These are phyloP conservation scores for Sporobolomyces roseus DNA, from an alignment of 768 basidiomycete species.

Conservation along the genomic window DNA sequence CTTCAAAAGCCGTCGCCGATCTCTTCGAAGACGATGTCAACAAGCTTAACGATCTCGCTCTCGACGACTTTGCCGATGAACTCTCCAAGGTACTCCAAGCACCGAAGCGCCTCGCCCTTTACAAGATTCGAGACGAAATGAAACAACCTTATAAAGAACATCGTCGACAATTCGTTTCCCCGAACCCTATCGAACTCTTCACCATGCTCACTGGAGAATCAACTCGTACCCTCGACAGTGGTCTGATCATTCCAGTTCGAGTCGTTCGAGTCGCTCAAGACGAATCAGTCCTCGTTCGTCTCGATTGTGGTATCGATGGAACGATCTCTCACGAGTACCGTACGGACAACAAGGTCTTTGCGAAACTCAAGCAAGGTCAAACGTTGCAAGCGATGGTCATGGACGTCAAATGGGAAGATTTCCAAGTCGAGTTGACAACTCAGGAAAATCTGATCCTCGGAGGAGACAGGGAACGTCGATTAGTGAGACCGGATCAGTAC, in stretches of 20 bases:
- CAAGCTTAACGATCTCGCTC: conserved; percentile 81
- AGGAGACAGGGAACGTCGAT: conserved; percentile 51
- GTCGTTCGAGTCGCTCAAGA: conserved; percentile 49
- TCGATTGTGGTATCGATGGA: conserved; percentile 94
- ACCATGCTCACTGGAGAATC: conserved; percentile 97
- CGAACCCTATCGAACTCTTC: conserved; percentile 72
- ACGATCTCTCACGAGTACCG: conserved; percentile 63
- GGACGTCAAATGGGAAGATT: conserved; percentile 60
- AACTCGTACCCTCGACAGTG: conserved; percentile 64
- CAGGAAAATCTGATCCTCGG: conserved; percentile 31
- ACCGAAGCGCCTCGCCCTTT: conserved; percentile 81
- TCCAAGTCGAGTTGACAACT: conserved; percentile 69
- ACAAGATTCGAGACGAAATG: conserved; percentile 81
- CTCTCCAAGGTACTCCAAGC: conserved; percentile 77
- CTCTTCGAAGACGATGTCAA: conserved; percentile 80
- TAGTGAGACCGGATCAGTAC: conserved; percentile 41
- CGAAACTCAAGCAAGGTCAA: conserved; percentile 60
- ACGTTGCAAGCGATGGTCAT: conserved; percentile 75
- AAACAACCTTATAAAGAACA: conserved; percentile 73
- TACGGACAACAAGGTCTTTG: conserved; percentile 31
- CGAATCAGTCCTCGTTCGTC: conserved; percentile 56
- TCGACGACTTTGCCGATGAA: conserved; percentile 94
- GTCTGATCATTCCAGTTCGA: conserved; percentile 64
- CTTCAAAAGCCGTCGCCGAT: conserved; percentile 77
- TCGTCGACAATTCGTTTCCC: conserved; percentile 62